Percentiles rank a stretch among this genome's conserved stretches.
These are phyloP conservation scores for Cercophora sp. DNA, from an alignment of 495 filamentous ascomycete genomes.

Conservation along the genomic window DNA sequence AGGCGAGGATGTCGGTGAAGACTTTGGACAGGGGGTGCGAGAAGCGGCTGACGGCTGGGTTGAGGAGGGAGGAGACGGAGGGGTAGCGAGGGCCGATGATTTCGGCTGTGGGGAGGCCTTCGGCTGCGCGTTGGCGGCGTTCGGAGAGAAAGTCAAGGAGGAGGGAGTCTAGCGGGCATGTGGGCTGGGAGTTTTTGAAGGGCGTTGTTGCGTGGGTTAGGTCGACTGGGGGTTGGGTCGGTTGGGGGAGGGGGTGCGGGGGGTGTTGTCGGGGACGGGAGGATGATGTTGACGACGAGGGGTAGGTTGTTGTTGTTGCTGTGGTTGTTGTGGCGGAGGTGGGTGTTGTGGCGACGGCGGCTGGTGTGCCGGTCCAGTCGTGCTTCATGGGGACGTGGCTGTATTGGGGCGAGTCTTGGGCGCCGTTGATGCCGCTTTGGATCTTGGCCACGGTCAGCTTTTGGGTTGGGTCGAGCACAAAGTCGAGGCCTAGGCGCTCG, in stretches of 20 bases:
- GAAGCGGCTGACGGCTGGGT: constrained; percentile 55
- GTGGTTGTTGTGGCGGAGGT: neutral
- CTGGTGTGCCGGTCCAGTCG: constrained; percentile 36
- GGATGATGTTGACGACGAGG: neutral
- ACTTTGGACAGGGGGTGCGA: constrained; percentile 76
- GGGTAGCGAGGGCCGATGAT: constrained; percentile 72
- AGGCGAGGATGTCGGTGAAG: constrained; percentile 73
- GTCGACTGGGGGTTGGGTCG: neutral
- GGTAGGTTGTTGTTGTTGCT: neutral
- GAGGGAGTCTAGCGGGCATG: constrained; percentile 68
- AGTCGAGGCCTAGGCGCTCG: constrained; percentile 65
- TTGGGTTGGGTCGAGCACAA: constrained; percentile 53
- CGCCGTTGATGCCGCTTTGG: constrained; percentile 33
- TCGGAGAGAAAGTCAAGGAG: constrained; percentile 74
- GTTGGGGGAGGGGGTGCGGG: neutral
- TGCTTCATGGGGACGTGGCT: constrained; percentile 40
- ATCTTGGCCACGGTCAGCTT: constrained; percentile 33
- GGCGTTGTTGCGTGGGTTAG: constrained; percentile 33
- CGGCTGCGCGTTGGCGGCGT: constrained; percentile 57
- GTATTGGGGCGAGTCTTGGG: constrained; percentile 33
- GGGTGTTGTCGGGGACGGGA: neutral
- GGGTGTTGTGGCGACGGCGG: neutral
- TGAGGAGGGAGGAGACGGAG: constrained; percentile 67
- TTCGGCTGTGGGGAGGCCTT: constrained; percentile 55
- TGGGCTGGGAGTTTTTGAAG: constrained; percentile 57